Percentiles rank a stretch among this genome's conserved stretches.
Conservation (phyloP, 805 yeast genomes). For the Torulaspora franciscae region DNA sequence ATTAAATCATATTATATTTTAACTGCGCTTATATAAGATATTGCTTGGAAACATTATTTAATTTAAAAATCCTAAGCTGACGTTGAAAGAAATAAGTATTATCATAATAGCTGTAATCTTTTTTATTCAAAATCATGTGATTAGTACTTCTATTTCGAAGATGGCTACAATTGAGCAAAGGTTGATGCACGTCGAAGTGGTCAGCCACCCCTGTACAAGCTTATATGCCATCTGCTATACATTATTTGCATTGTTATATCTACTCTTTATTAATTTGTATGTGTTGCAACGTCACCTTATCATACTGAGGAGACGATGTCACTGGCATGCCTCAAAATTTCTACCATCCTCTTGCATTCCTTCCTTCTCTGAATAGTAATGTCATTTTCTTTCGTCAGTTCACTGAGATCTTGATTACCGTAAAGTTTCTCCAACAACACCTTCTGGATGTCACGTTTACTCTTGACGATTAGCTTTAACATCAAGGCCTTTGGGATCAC, state of each 20-base stretch:
- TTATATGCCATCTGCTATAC: neutral
- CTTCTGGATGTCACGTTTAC: conserved; percentile 85
- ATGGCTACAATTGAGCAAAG: no score
- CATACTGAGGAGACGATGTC: conserved; percentile 64
- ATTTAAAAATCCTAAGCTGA: no score
- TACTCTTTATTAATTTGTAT: neutral
- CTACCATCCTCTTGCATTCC: conserved; percentile 94
- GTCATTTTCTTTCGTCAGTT: conserved; percentile 86
- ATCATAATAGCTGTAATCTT: no score
- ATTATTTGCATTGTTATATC: neutral
- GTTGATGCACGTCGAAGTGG: no score
- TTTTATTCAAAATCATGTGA: no score
- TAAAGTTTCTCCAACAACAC: conserved; percentile 84
- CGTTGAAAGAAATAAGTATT: no score
- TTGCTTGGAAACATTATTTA: no score
- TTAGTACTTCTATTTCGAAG: no score
- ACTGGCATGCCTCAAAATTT: conserved; percentile 80
- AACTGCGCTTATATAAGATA: no score
- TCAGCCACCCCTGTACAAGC: no score
- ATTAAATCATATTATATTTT: no score
- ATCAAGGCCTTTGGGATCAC: conserved; percentile 92
- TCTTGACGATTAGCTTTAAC: conserved; percentile 80
- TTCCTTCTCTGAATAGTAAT: conserved; percentile 87
- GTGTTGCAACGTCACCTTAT: neutral
- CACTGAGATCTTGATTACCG: conserved; percentile 65